Conservation (phyloP, 345 rosid genomes). For the Syzygium oleosum region DNA sequence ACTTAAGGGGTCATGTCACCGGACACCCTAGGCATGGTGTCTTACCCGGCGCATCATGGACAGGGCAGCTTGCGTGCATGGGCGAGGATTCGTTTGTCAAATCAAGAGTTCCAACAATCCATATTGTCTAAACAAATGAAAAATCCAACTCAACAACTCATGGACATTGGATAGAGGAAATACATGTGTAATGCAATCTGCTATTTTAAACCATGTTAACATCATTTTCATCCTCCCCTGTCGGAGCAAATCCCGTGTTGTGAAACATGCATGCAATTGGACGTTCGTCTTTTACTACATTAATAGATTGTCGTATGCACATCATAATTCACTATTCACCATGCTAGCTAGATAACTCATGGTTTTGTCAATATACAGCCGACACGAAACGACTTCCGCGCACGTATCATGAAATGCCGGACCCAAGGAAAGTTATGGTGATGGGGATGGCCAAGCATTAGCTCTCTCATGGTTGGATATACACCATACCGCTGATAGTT, state of each 20-base stretch:
- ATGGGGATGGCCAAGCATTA: neutral
- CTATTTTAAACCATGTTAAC: neutral
- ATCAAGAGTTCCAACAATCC: neutral
- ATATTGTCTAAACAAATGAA: neutral
- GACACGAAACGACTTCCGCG: neutral
- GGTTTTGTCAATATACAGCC: neutral
- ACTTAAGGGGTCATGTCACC: neutral
- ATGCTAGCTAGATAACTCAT: neutral
- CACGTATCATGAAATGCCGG: neutral
- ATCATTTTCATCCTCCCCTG: neutral
- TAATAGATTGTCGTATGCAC: neutral
- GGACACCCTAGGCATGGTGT: neutral
- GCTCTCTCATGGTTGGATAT: neutral
- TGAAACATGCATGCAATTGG: neutral
- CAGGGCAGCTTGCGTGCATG: neutral
- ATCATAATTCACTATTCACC: neutral
- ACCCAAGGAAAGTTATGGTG: neutral
- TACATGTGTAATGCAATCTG: neutral
- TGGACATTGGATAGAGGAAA: neutral
- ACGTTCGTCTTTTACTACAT: neutral
- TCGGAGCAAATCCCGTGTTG: neutral
- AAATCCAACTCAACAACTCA: neutral
- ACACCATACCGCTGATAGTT: neutral
- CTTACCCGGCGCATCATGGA: neutral
- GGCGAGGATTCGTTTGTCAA: neutral